Conservation (phyloP, 805 yeast species). For the Cyberlindnera subsufficiens region DNA sequence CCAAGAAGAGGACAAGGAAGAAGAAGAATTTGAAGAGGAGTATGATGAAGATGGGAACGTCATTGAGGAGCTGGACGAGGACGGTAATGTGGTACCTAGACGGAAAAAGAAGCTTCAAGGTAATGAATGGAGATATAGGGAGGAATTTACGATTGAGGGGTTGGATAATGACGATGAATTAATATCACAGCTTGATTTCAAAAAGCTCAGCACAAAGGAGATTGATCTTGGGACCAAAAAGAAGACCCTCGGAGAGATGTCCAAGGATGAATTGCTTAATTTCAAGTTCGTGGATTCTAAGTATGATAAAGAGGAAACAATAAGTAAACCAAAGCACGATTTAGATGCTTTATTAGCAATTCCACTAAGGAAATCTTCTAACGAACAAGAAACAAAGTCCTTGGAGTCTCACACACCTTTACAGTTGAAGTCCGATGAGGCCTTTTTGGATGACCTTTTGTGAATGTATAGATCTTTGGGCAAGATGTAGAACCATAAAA, state of each 20-base stretch:
- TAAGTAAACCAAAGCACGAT: not conserved
- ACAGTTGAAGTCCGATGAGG: constrained; percentile 15
- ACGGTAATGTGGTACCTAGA: constrained; percentile 2
- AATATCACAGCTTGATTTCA: constrained; percentile 16
- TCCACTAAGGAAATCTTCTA: not conserved
- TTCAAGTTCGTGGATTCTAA: constrained; percentile 5
- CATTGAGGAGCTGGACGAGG: constrained; percentile 6
- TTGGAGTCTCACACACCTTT: constrained; percentile 12
- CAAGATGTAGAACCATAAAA: too few relatives aligned
- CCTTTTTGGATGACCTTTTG: constrained; percentile 19
- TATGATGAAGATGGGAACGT: constrained; percentile 13
- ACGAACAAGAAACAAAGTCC: not conserved
- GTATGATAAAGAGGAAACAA: constrained; percentile 4
- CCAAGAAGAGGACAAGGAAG: not conserved
- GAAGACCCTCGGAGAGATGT: constrained; percentile 2
- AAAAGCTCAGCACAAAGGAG: constrained; percentile 8
- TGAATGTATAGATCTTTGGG: not conserved
- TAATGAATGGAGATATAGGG: constrained; percentile 20
- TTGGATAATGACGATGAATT: constrained; percentile 11
- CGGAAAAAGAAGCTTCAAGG: constrained; percentile 8
- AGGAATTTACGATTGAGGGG: constrained; percentile 17
- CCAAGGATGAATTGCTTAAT: constrained; percentile 9
- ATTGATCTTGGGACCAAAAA: constrained; percentile 6
- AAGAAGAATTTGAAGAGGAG: constrained; percentile 6
- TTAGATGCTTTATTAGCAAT: not conserved